Conservation (phyloP, 2,329 filamentous ascomycete species). For the Botryotinia globosa region DNA sequence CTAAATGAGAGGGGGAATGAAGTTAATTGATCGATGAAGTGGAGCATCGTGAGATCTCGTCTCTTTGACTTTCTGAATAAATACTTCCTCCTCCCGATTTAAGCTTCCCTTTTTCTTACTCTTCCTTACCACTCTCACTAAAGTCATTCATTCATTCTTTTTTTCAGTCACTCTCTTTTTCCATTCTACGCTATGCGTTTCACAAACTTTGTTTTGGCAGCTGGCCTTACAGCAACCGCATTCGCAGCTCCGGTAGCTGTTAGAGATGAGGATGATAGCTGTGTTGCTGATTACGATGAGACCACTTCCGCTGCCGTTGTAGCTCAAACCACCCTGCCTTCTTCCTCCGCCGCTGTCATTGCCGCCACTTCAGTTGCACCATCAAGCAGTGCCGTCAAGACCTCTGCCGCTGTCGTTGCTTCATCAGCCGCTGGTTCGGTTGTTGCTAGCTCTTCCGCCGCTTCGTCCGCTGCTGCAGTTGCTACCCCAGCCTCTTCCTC, state of each 20-base stretch:
- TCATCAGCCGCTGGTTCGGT: not conserved
- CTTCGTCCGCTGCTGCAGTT: not conserved
- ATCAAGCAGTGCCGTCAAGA: not conserved
- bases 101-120: not conserved
- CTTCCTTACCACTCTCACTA: slow-evolving; percentile 7
- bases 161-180: slow-evolving; percentile 8
- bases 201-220: slow-evolving; percentile 15
- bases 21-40: slow-evolving; percentile 1
- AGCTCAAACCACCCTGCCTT: slow-evolving; percentile 6
- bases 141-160: slow-evolving; percentile 9
- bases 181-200: slow-evolving; percentile 17
- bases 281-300: slow-evolving; percentile 12
- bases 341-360: slow-evolving; percentile 6
- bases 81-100: slow-evolving; percentile 5
- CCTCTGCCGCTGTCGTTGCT: not conserved
- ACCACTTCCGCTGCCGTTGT: slow-evolving; percentile 7
- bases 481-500: not conserved
- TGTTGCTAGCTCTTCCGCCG: not conserved
- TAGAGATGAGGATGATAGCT: slow-evolving; percentile 13
- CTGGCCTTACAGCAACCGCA: slow-evolving; percentile 18
- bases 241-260: slow-evolving; percentile 21
- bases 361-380: slow-evolving; percentile 6
- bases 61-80: not conserved
- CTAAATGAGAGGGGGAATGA: not conserved
- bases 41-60: not conserved